Evolutionary conservation across 2,329 filamentous ascomycete genomes (phyloP).

Genomic region (Fusarium udum): DNA sequence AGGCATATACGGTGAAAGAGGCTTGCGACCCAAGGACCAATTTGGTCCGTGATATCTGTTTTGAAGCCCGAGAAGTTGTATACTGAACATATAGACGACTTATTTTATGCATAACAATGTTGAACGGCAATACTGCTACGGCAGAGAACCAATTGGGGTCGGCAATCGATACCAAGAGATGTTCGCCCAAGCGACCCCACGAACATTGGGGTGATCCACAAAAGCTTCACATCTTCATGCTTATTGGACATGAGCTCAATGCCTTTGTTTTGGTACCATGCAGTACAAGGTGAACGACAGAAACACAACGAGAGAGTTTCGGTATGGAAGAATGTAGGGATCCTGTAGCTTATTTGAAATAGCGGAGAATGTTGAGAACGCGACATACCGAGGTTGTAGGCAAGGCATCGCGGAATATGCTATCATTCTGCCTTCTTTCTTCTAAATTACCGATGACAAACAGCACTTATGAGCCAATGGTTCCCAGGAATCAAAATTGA

Average conservation of each 20-base stretch:
- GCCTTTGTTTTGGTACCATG: not conserved
- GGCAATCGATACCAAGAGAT: not conserved
- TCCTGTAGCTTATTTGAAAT: not conserved
- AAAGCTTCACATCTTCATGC: accelerated
- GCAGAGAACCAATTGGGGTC: not conserved
- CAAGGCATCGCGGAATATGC: too few species aligned
- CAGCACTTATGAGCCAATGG: accelerated
- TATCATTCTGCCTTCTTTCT: accelerated
- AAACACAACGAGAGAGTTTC: too few species aligned
- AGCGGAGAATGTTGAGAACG: accelerated
- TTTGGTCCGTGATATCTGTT: not conserved
- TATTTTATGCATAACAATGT: not conserved
- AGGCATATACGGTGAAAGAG: not conserved
- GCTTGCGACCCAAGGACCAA: slow-evolving; percentile 1
- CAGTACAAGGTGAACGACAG: accelerated
- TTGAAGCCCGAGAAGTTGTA: slow-evolving; percentile 1
- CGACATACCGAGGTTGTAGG: accelerated
- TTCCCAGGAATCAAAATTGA: accelerated
- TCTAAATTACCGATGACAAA: accelerated
- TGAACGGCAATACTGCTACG: slow-evolving; percentile 2
- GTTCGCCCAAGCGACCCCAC: not conserved
- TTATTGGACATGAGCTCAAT: not conserved
- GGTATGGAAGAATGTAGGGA: accelerated
- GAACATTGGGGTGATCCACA: not conserved
- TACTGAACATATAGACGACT: slow-evolving; percentile 10